phyloP scores from a whole-genome alignment of 2,329 filamentous ascomycete genomes.

The Fusarium foetens region DNA sequence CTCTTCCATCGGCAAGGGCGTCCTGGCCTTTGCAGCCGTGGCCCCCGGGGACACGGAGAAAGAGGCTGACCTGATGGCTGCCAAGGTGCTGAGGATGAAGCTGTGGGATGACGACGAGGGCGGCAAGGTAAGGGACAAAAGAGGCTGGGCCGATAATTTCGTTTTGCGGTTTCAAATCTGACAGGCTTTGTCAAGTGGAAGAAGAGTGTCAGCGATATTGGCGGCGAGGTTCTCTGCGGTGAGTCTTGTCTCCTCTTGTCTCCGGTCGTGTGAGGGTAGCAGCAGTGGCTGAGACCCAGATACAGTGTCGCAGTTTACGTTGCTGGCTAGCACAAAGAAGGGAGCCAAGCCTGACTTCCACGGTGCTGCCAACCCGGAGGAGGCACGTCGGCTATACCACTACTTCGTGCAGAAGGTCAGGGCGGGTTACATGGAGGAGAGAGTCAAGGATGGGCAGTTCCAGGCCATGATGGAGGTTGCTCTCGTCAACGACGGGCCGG shows the following conservation, averaged over 20 bases:
- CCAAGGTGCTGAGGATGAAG: conserved; percentile 88
- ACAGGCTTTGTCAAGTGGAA: conserved; percentile 76
- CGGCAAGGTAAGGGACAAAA: conserved; percentile 62
- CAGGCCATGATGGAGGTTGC: conserved; percentile 99
- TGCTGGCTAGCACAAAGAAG: conserved; percentile 93
- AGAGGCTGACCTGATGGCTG: conserved; percentile 84
- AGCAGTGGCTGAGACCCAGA: conserved; percentile 2
- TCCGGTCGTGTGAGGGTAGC: neutral
- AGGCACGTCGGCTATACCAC: conserved; percentile 84
- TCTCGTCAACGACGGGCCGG: conserved; percentile 85
- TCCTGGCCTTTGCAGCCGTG: conserved; percentile 91
- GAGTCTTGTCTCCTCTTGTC: conserved; percentile 34
- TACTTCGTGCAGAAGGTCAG: conserved; percentile 83
- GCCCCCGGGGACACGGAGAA: conserved; percentile 90
- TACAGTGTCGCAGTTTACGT: conserved; percentile 94
- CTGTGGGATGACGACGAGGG: conserved; percentile 88
- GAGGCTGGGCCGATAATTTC: neutral
- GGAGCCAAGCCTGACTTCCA: conserved; percentile 96
- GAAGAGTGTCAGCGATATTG: conserved; percentile 84
- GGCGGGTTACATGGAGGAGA: conserved; percentile 75
- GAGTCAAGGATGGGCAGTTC: conserved; percentile 94
- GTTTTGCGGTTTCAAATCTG: conserved; percentile 5
- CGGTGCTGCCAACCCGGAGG: conserved; percentile 79
- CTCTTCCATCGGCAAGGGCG: conserved; percentile 88
- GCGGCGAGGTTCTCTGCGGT: conserved; percentile 95